These are phyloP conservation scores for Nidularia sp. DNA, from an alignment of 768 basidiomycete species.

Conservation along the genomic window DNA sequence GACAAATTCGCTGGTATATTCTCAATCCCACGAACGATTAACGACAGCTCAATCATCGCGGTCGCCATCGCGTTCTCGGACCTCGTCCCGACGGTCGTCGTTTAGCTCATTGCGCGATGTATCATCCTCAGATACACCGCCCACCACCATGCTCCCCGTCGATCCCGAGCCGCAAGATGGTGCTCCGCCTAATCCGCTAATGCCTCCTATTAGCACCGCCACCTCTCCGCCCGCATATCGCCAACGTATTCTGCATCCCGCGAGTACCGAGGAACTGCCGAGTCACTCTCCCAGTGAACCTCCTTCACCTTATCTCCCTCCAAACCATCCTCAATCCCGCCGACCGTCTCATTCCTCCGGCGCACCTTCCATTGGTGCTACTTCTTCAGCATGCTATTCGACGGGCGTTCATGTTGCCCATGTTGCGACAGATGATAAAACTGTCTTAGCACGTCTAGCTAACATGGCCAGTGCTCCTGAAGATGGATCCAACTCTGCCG, in stretches of 20 bases:
- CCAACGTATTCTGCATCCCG: slow-evolving; percentile 15
- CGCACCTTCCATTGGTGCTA: not conserved
- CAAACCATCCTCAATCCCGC: slow-evolving; percentile 10
- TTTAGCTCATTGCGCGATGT: slow-evolving; percentile 11
- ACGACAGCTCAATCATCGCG: slow-evolving; percentile 3
- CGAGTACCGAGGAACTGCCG: slow-evolving; percentile 2
- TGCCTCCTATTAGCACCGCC: slow-evolving; percentile 7
- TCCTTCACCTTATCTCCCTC: slow-evolving; percentile 6
- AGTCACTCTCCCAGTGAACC: slow-evolving; percentile 6
- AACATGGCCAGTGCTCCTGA: slow-evolving; percentile 49
- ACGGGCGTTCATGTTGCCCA: slow-evolving; percentile 40
- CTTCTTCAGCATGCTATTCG: slow-evolving; percentile 8
- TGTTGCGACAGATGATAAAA: slow-evolving; percentile 65
- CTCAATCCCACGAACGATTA: slow-evolving; percentile 11
- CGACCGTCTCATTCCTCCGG: slow-evolving; percentile 17
- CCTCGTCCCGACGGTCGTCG: slow-evolving; percentile 26
- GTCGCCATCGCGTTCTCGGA: slow-evolving; percentile 10
- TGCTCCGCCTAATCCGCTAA: slow-evolving; percentile 7
- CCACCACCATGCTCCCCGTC: not conserved
- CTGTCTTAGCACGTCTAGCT: slow-evolving; percentile 47
- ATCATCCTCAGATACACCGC: not conserved
- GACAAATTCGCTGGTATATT: slow-evolving; percentile 11
- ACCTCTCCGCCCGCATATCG: slow-evolving; percentile 39
- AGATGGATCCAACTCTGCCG: slow-evolving; percentile 12
- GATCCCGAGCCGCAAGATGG: slow-evolving; percentile 7